Base-by-base conservation (phyloP, 306 rosid species). In the Casuarina glauca region DNA sequence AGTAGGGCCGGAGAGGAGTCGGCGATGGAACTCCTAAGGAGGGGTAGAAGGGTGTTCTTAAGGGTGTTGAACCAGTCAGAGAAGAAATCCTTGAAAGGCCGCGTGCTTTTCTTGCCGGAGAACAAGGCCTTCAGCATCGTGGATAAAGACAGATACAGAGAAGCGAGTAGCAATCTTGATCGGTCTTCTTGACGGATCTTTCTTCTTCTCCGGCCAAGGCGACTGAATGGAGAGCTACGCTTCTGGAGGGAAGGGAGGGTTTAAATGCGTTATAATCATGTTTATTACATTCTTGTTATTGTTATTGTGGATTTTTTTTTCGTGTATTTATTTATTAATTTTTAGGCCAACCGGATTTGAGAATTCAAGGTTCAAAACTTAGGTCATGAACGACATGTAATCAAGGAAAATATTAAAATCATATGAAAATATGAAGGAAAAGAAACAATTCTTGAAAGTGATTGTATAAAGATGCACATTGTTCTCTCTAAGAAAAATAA, bases 11-110 rank as follows among this genome's bases (percentile, higher is more conserved):
- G 75, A 26, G 84, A 77, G 57, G 82, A 77, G 48, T 74, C 81
- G 20, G 75, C 72, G 64, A 86, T 78, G 41, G 89, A 75, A 67
- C 38, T 46, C 19, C 63, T 81, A 64, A 86, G 87, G 32, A 52
- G 66, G 9, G 87, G 89, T 49, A 86, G 83, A 81, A 77, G 87
- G n/a, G 46, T 10, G 83, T 60, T 60, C 72, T 83, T 82, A 36
- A 85, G 84, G 41, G 68, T 74, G 19, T 38, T 60, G 76, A 83
- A 50, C 89, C 89, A 83, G 0, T 86, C 81, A 1, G 51, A 6
- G 85, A 83, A 69, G 79, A 80, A 86, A 58, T 86, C 85, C 57
- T 74, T 86, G 74, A 86, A 86, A 0, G 78, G 81, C 6, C 69
- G 78, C 12, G 50, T 52, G 58, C 26, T 52, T 63, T 74, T 77